Percentiles rank a stretch among this genome's conserved stretches.
phyloP scores from a whole-genome alignment of 2,329 filamentous ascomycete genomes.

The Ophiocordyceps camponoti-rufipedis region DNA sequence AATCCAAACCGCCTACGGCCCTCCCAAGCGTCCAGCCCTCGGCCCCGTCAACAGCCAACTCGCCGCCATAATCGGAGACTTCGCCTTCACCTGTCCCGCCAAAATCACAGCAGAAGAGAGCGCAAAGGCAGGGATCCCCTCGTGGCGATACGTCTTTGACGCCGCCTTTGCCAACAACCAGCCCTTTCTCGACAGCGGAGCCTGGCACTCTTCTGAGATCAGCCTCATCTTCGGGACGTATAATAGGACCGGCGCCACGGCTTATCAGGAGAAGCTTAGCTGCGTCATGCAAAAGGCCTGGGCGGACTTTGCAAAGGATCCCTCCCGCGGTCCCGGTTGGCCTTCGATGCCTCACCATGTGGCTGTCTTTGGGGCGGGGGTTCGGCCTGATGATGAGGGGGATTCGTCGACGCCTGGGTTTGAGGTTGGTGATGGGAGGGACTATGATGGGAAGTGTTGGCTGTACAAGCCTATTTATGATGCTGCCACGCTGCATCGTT shows the following conservation, averaged over 20 bases:
- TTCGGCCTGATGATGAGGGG: conserved; percentile 1
- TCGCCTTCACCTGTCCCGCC: conserved; percentile 7
- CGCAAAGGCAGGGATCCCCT: conserved; percentile 12
- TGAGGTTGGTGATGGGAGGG: background rate
- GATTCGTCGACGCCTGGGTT: background rate
- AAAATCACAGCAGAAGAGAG: conserved; percentile 13
- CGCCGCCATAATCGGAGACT: conserved; percentile 6
- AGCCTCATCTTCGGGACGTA: conserved; percentile 23
- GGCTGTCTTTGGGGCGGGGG: conserved; percentile 9
- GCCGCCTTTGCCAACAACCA: conserved; percentile 28
- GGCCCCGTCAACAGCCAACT: conserved; percentile 6
- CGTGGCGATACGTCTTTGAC: conserved; percentile 27
- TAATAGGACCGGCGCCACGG: conserved; percentile 3
- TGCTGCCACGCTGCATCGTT: background rate
- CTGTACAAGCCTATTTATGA: background rate
- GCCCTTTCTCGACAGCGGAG: conserved; percentile 14
- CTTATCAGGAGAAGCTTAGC: conserved; percentile 6
- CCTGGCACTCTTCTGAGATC: conserved; percentile 28
- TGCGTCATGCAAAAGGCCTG: conserved; percentile 10
- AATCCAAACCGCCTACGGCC: conserved; percentile 4
- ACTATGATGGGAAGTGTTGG: background rate
- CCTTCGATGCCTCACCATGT: conserved; percentile 4
- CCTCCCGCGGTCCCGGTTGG: conserved; percentile 9
- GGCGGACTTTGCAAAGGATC: conserved; percentile 12
- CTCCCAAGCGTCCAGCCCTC: conserved; percentile 3